phyloP scores from a whole-genome alignment of 768 basidiomycete species.

The Dictyophora rubrovolvata region DNA sequence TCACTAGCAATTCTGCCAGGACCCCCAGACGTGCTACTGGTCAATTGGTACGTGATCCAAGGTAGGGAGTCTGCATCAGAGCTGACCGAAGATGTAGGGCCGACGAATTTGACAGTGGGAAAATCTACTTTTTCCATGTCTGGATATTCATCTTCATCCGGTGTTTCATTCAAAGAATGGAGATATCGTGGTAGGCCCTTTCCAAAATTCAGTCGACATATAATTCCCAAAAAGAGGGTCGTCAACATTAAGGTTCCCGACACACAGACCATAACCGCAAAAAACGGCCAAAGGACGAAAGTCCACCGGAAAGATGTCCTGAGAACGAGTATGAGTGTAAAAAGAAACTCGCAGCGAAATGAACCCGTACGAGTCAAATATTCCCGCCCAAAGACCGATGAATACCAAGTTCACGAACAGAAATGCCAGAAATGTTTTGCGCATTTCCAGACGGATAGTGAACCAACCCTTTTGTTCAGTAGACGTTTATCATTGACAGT shows the following conservation, averaged over 20 bases:
- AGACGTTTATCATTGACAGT: not conserved
- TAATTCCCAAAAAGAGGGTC: constrained; percentile 49
- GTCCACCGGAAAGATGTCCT: constrained; percentile 62
- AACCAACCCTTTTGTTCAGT: constrained; percentile 55
- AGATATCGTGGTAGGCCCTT: constrained; percentile 61
- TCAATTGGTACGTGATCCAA: constrained; percentile 29
- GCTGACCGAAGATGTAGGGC: not conserved
- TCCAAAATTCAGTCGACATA: constrained; percentile 68
- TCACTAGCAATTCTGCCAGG: not conserved
- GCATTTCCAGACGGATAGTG: constrained; percentile 57
- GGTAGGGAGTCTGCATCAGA: constrained; percentile 31
- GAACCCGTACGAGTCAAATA: constrained; percentile 45
- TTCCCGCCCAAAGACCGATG: constrained; percentile 56
- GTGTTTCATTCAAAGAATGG: constrained; percentile 36
- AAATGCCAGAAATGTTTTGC: constrained; percentile 51
- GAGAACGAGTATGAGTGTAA: not conserved
- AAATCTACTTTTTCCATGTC: constrained; percentile 45
- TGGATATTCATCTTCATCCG: constrained; percentile 30
- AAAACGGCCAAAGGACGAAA: constrained; percentile 65
- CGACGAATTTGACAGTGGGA: constrained; percentile 26
- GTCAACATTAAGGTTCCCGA: constrained; percentile 48
- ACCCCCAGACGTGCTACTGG: constrained; percentile 13
- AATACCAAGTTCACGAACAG: constrained; percentile 50
- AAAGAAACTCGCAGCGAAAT: not conserved
- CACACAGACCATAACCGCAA: constrained; percentile 47